Conservation (phyloP, 805 yeast genomes). For the Wickerhamiella musiphila region DNA sequence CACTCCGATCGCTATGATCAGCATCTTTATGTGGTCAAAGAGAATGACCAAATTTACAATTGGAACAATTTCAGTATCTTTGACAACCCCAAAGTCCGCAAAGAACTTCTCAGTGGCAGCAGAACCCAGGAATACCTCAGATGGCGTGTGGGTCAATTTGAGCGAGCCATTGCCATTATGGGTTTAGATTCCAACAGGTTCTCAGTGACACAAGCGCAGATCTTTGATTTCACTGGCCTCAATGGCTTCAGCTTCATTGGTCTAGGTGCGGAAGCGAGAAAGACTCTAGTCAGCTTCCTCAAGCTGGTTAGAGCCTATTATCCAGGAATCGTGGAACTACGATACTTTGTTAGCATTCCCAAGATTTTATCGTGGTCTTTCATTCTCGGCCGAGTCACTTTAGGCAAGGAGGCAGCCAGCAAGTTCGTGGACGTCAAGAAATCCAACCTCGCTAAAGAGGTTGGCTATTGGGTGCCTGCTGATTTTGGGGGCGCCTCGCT, state of each 20-base stretch:
- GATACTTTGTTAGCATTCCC: slow-evolving; percentile 76
- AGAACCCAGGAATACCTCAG: slow-evolving; percentile 57
- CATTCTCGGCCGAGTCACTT: slow-evolving; percentile 38
- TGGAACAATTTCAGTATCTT: no score
- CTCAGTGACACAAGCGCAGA: slow-evolving; percentile 37
- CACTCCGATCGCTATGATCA: no score
- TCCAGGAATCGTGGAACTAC: slow-evolving; percentile 63
- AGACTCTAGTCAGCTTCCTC: slow-evolving; percentile 52
- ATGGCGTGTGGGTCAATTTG: slow-evolving; percentile 86
- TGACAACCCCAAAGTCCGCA: slow-evolving; percentile 50
- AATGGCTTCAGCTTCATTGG: no score
- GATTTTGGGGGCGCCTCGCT: no score
- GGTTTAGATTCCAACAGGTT: slow-evolving; percentile 43
- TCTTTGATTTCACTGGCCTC: slow-evolving; percentile 72
- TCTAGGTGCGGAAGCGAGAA: slow-evolving; percentile 53
- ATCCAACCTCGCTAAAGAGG: no score
- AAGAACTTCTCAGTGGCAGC: no score
- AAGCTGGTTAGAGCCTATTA: slow-evolving; percentile 60
- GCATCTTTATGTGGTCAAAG: slow-evolving; percentile 60
- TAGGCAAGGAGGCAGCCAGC: slow-evolving; percentile 49
- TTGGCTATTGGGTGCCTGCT: no score
- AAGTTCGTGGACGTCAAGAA: no score
- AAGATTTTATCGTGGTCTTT: slow-evolving; percentile 63
- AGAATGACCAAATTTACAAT: slow-evolving; percentile 36
- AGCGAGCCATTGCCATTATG: slow-evolving; percentile 48